Evolutionary conservation across 495 filamentous ascomycete genomes (phyloP), one percentile per base, ranked within the genome.

Genomic region (Cercophora scortea): DNA sequence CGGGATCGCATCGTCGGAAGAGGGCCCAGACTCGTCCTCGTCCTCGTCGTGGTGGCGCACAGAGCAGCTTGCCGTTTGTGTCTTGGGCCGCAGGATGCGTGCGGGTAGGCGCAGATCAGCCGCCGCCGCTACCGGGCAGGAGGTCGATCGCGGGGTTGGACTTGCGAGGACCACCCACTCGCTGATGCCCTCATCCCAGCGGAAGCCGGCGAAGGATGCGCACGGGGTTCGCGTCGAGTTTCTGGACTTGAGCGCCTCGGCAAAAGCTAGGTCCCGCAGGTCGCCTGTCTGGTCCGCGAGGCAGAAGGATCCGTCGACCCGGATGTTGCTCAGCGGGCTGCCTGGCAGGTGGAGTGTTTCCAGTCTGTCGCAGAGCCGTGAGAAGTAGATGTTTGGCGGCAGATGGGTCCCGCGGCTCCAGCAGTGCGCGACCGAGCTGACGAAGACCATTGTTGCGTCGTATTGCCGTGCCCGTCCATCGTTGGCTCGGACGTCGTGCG

Each of bases 171-270:
- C 36, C 16, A 78, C 68, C 74, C 74, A 78, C 60, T 78, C 74
- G 48, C 73, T 66, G 61, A 78, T 76, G 13, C 72, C 74, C 52
- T 75, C 73, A 54, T 78, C 74, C 73, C 73, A 78, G 10, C 67
- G 64, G 55, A 70, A 76, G n/a, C 70, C 64, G n/a, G 62, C 57
- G 40, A 69, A 66, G 4, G 40, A 44, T 25, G 25, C 5, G 5
- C 25, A 25, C 25, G 25, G 25, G 8, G 17, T 44, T 34, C 43
- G 49, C 38, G 40, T 44, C 16, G 10, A 50, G 8, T 44, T 55
- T 32, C 38, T 44, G 5, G 46, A 52, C 54, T 49, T 54, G 6
- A 75, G 60, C 16, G 50, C 59, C 46, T 77, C 74, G 0, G 72
- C 74, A 50, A 66, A 74, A 13, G 62, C 66, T 12, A 73, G 63